Base-by-base conservation (phyloP, 1,284 basidiomycete genomes). In the Testicularia cyperi region DNA sequence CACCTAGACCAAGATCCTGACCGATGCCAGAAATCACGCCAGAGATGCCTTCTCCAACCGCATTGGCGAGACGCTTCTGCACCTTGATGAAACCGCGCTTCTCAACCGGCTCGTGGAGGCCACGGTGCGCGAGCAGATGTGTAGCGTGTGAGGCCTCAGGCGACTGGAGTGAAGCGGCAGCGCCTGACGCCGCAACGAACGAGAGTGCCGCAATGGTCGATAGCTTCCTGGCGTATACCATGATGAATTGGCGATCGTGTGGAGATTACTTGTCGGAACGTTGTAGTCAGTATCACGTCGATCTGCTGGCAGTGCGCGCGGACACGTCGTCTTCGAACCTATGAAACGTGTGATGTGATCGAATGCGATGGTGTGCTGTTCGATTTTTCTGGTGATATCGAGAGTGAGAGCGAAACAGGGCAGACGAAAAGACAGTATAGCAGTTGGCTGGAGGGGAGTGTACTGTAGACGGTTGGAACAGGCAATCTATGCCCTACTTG, bases 171-270 rank as follows among this genome's bases (percentile, higher is more conserved):
- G 48, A 47, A 16, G 53, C 58, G 5, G 32, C 41, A 14, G 44
- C 44, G 20, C 53, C 53, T 3, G 58, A 29, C 8, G 44, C 41
- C 32, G 53, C 52, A 4, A 56, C 23, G 15, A 43, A 30, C 35
- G 58, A 62, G 32, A 56, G 36, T 25, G 41, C 58, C 4, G 52
- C 53, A 15, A 56, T 24, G 16, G 48, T 36, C 28, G 58, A 48
- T 21, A 52, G 28, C 18, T 53, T 56, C 35, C 36, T 42, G 22
- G 47, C 28, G 29, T 39, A 40, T 16, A 55, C 53, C 58, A 62
- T 62, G 29, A 22, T 46, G 27, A 5, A 19, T n/a, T 22, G 29
- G 16, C 14, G 26, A 21, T 7, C 9, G n/a, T n/a, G 37, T 23
- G 24, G 18, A 13, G 21, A 13, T 33, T 7, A 6, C 6, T 23